Base-by-base conservation (phyloP, 1,284 basidiomycete species). In the Naganishia albida region DNA sequence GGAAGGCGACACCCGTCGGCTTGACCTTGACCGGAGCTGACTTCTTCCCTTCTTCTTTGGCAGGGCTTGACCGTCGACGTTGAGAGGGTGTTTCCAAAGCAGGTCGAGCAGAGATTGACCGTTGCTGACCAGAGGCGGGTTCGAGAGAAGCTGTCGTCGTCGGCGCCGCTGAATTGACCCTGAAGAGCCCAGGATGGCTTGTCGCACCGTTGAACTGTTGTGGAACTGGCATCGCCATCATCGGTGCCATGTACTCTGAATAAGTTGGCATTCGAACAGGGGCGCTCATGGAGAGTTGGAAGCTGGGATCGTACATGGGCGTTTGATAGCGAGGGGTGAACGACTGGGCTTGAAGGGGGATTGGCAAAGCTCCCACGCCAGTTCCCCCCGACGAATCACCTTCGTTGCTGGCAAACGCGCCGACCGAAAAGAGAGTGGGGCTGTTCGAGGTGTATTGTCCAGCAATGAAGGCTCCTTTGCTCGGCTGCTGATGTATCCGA, bases 1-100 rank as follows among this genome's bases (percentile, higher is more conserved):
- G 60, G n/a, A 63, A 60, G 10, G 57, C 57, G 15, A 60, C 57
- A 18, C 57, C 57, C 18, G 20, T 60, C 8, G 57, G 3, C 38
- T 60, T 60, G 4, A 46, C 20, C 43, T 60, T 60, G 13, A 18
- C 15, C 28, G 28, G 44, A 10, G 18, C 34, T 8, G 43, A 46
- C 18, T 25, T 49, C 34, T 48, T 40, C 6, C 25, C 7, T 25
- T 44, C 54, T 1, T 50, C 38, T 40, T 60, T 50, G 13, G 25
- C 18, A 20, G 10, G 25, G 16, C 46, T 50, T 7, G 44, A 28
- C 25, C 38, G 34, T 2, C 57, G 30, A 25, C 46, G 57, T 26
- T 23, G 30, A 13, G 44, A 28, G 23, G 56, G 30, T 6, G 46
- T 50, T 39, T 60, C 28, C 4, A 46, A 23, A 40, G 48, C 16